A percentile compares a stretch with the other conserved stretches of the same genome.
Conservation (phyloP, 176 grass and related monocot species). For the Zea mays region DNA sequence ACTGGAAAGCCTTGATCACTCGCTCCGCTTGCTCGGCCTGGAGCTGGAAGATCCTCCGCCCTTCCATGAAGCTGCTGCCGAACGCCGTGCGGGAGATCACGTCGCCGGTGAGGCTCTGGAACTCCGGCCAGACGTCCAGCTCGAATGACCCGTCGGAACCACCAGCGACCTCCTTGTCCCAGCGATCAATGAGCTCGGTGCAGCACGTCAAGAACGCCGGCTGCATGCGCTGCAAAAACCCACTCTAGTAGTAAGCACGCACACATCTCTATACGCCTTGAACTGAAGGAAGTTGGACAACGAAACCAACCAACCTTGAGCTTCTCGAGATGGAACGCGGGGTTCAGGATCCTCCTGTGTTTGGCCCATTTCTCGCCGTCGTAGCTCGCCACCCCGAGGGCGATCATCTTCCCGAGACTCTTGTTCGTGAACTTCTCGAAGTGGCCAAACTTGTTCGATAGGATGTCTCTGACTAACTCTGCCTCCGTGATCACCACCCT, state of each 20-base stretch:
- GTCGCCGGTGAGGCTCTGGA: slow-evolving; percentile 67
- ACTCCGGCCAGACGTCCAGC: slow-evolving; percentile 60
- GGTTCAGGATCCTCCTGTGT: slow-evolving; percentile 70
- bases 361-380: slow-evolving; percentile 80
- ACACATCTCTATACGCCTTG: neutral
- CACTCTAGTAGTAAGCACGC: neutral
- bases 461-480: slow-evolving; percentile 57
- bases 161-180: slow-evolving; percentile 29
- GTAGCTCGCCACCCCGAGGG: slow-evolving; percentile 46
- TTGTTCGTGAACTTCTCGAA: slow-evolving; percentile 44
- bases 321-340: slow-evolving; percentile 76
- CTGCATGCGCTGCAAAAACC: slow-evolving; percentile 55
- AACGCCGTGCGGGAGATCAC: slow-evolving; percentile 77
- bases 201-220: slow-evolving; percentile 63
- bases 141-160: slow-evolving; percentile 38
- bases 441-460: slow-evolving; percentile 67
- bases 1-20: slow-evolving; percentile 34
- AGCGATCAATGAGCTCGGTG: slow-evolving; percentile 45
- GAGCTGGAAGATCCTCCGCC: slow-evolving; percentile 68
- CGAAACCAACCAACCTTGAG: slow-evolving; percentile 62
- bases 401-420: slow-evolving; percentile 33
- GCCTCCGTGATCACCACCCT: slow-evolving; percentile 53
- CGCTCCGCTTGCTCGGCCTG: slow-evolving; percentile 57
- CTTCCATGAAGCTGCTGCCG: slow-evolving; percentile 70
- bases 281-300: neutral